phyloP scores from a whole-genome alignment of 495 filamentous ascomycete genomes.

The Chaetomium tenue region DNA sequence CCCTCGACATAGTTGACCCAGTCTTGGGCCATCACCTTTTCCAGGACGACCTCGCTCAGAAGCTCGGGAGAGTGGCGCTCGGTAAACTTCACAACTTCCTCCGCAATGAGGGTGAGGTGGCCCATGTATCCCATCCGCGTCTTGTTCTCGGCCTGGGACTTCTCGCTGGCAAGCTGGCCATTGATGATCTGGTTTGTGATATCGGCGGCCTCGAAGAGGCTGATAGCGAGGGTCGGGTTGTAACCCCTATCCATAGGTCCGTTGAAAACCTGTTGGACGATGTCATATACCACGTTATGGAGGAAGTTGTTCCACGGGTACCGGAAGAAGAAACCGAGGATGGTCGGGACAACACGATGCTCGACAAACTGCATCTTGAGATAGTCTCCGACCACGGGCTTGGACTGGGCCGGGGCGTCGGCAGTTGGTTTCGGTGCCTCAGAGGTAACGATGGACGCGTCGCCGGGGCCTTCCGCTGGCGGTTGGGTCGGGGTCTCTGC shows the following conservation, averaged over 20 bases:
- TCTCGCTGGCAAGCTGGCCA: conserved; percentile 83
- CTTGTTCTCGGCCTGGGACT: conserved; percentile 72
- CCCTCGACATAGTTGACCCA: conserved; percentile 98
- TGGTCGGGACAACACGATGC: conserved; percentile 90
- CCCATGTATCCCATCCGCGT: conserved; percentile 98
- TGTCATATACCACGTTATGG: conserved; percentile 98
- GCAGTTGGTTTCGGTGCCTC: conserved; percentile 21
- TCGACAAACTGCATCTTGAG: conserved; percentile 97
- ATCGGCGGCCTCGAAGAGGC: conserved; percentile 83
- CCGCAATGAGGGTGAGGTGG: conserved; percentile 93
- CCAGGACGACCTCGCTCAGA: conserved; percentile 77
- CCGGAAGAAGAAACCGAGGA: conserved; percentile 95
- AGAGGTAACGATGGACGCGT: conserved; percentile 23
- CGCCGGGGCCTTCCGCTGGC: conserved; percentile 15
- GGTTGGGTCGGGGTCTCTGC: neutral
- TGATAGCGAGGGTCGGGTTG: conserved; percentile 88
- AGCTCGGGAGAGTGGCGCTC: conserved; percentile 89
- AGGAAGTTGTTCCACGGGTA: conserved; percentile 99
- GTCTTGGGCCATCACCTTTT: conserved; percentile 78
- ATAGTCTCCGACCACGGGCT: conserved; percentile 94
- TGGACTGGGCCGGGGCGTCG: conserved; percentile 27
- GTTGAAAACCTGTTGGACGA: conserved; percentile 99
- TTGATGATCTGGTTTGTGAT: conserved; percentile 90
- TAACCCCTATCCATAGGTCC: conserved; percentile 95
- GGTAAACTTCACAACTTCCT: conserved; percentile 98